These are phyloP conservation scores for Raddia guianensis DNA, from an alignment of 176 grass and related monocot genomes.

Conservation along the genomic window DNA sequence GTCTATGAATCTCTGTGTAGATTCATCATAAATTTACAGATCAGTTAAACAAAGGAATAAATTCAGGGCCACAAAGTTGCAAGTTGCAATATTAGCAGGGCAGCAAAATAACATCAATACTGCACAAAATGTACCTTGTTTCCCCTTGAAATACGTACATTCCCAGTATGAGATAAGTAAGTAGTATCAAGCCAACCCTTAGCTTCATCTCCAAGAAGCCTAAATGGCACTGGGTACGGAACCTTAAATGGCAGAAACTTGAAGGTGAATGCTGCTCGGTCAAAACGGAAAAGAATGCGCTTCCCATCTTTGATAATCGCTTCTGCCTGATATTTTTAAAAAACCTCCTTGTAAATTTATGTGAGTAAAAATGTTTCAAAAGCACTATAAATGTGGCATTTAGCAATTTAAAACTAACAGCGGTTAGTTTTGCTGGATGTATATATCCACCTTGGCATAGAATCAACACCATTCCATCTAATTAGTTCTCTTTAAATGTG, in stretches of 20 bases:
- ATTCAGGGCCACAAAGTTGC: constrained; percentile 7
- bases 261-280: constrained; percentile 83
- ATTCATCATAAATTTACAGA: neutral
- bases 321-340: constrained; percentile 61
- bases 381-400: constrained; percentile 16
- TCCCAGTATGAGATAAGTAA: constrained; percentile 79
- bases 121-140: constrained; percentile 71
- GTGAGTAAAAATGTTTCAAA: neutral
- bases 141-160: constrained; percentile 92
- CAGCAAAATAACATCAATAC: constrained; percentile 25
- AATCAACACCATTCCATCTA: neutral
- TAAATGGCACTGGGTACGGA: constrained; percentile 95
- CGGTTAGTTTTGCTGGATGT: neutral
- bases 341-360: neutral
- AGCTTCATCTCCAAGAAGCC: constrained; percentile 91
- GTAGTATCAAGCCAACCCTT: constrained; percentile 98
- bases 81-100: neutral
- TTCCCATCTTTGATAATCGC: constrained; percentile 80
- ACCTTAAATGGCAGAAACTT: constrained; percentile 99
- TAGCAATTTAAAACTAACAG: neutral
- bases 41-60: neutral
- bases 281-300: constrained; percentile 88
- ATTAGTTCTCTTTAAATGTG: neutral
- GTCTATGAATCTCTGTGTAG: neutral
- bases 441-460: neutral